A percentile compares a stretch with the other conserved stretches of the same genome.
Evolutionary conservation across 371 early-diverging fungal genomes (phyloP).

Genomic region (Parasitella parasitica): DNA sequence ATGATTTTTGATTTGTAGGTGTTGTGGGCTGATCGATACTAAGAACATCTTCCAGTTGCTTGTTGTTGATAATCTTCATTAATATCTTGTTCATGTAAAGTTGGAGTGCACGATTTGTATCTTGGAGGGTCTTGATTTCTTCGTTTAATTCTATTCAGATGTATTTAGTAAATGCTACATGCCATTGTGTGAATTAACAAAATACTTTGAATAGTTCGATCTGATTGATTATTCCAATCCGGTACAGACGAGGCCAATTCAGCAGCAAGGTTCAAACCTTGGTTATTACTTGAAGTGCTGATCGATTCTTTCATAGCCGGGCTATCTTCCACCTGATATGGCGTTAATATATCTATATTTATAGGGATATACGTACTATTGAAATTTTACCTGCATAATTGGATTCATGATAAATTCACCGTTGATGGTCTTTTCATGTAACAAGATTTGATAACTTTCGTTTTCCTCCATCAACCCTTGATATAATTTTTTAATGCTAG

Average conservation of each 20-base stretch:
- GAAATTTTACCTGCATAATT: slow-evolving; percentile 45
- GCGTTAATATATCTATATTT: not conserved
- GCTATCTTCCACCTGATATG: slow-evolving; percentile 10
- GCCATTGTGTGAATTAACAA: too few relatives aligned
- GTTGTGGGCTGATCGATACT: slow-evolving; percentile 45
- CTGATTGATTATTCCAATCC: slow-evolving; percentile 22
- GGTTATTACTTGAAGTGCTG: slow-evolving; percentile 8
- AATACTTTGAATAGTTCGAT: slow-evolving; percentile 18
- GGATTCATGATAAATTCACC: slow-evolving; percentile 76
- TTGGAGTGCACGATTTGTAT: slow-evolving; percentile 48
- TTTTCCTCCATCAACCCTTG: slow-evolving; percentile 78
- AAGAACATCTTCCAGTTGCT: slow-evolving; percentile 48
- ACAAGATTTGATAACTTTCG: slow-evolving; percentile 79
- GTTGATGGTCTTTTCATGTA: slow-evolving; percentile 80
- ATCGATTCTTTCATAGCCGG: slow-evolving; percentile 8
- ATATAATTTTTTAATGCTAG: slow-evolving; percentile 69
- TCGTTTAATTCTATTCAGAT: slow-evolving; percentile 45
- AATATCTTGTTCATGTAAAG: slow-evolving; percentile 56
- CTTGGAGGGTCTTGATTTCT: slow-evolving; percentile 43
- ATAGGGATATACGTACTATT: not conserved
- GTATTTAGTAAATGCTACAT: too few relatives aligned
- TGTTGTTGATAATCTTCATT: slow-evolving; percentile 49
- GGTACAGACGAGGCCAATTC: slow-evolving; percentile 51
- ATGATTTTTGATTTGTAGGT: slow-evolving; percentile 7
- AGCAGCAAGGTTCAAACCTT: slow-evolving; percentile 54